Evolutionary conservation across 2,329 filamentous ascomycete species (phyloP), one percentile per base, ranked within the genome.

Genomic region (Gremmenia infestans): DNA sequence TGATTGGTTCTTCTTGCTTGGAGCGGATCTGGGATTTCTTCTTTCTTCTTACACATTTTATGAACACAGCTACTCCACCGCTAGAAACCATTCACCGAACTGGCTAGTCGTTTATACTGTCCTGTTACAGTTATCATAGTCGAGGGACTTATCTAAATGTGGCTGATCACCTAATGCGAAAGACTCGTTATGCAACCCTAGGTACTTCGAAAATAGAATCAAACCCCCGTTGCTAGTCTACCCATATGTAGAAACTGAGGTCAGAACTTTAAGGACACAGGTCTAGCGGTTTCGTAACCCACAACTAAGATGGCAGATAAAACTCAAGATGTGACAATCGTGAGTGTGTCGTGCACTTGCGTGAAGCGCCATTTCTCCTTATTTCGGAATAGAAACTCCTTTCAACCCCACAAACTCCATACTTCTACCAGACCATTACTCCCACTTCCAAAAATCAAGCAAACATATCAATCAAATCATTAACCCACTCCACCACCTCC

Each of bases 401-500:
- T 32, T 32, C 28, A 8, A 28, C 2, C 3, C 9, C 8, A 8
- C 28, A 11, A 32, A 32, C 28, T 11, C 8, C 28, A 32, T 3
- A 32, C 28, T 32, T 11, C 28, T 32, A 32, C 28, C 28, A 32
- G 9, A 32, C 9, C 28, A 32, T 32, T 32, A 32, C 28, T 32
- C 28, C 28, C 11, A 32, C 28, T 4, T 9, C 28, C 8, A 32
- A 32, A 32, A 32, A 11, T 60, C 40, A 63, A 25, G 48, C 43
- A 57, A 69, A 68, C 23, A 48, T 47, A 61, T 70, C 68, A 42
- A 69, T 61, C 50, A 71, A 59, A 54, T 69, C 67, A 61, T 71
- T 71, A 57, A 71, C 43, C 51, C 65, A 70, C 58, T 71, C 68
- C 52, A 71, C 68, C 17, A 71, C 57, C 62, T 71, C 68, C 8